These are phyloP conservation scores for Dactylellina drechsleri DNA, from an alignment of 2,329 filamentous ascomycete genomes.

Conservation along the genomic window DNA sequence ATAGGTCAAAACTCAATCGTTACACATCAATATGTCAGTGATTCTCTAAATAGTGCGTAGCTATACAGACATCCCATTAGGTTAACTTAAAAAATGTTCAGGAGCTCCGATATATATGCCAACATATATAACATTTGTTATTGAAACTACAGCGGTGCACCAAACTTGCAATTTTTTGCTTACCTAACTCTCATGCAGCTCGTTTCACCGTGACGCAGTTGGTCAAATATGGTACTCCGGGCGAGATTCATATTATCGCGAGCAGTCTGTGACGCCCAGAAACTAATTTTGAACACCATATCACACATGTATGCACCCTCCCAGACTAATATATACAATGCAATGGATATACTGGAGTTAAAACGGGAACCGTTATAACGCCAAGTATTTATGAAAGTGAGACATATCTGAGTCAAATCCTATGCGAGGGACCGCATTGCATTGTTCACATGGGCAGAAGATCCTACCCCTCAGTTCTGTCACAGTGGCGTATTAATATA, in stretches of 20 bases:
- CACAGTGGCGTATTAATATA: conserved; percentile 40
- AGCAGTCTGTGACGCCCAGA: background rate
- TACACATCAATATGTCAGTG: no score
- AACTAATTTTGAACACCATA: background rate
- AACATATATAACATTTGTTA: no score
- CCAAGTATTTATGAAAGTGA: conserved; percentile 40
- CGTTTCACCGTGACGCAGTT: conserved; percentile 8
- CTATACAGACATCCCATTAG: no score
- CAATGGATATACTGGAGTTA: background rate
- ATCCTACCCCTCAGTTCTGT: conserved; percentile 47
- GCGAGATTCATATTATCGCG: conserved; percentile 4
- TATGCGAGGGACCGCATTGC: conserved; percentile 30
- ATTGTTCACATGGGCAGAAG: conserved; percentile 15
- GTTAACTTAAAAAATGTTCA: no score
- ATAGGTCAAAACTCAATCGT: no score
- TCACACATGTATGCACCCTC: background rate
- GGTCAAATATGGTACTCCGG: conserved; percentile 3
- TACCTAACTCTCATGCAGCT: background rate
- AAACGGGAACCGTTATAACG: conserved; percentile 30
- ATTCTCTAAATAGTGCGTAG: no score
- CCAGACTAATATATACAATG: background rate
- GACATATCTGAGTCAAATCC: conserved; percentile 54
- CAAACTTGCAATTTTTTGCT: no score
- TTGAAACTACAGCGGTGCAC: no score
- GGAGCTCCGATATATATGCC: no score